A percentile compares a stretch with the other conserved stretches of the same genome.
Evolutionary conservation across 345 rosid genomes (phyloP).

Genomic region (Atalantia buxifolia): DNA sequence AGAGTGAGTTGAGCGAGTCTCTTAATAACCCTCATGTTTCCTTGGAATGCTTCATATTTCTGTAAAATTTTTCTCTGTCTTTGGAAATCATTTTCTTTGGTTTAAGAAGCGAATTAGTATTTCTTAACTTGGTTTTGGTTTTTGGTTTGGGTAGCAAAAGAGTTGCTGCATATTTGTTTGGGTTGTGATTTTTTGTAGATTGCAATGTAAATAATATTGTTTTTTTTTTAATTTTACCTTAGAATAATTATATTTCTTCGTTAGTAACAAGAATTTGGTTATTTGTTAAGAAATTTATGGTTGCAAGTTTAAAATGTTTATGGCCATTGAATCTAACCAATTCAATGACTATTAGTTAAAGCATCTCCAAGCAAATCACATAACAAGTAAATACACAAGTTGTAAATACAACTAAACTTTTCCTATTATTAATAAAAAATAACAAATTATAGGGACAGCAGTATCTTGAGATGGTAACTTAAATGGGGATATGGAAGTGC

Average conservation of each 20-base stretch:
- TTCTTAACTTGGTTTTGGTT: background rate
- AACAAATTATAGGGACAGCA: no score
- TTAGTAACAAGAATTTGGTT: no score
- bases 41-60: conserved; percentile 76
- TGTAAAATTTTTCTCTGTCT: conserved; percentile 29
- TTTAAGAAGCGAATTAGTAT: background rate
- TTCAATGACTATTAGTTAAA: no score
- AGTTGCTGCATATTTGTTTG: background rate
- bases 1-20: conserved; percentile 25
- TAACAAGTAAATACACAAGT: no score
- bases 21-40: conserved; percentile 66
- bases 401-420: no score
- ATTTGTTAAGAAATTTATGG: no score
- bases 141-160: background rate
- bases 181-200: conserved; percentile 3
- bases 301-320: no score
- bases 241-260: no score
- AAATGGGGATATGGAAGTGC: background rate
- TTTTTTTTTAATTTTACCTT: no score
- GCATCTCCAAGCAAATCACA: no score
- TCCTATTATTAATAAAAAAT: no score
- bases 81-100: background rate
- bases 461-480: background rate
- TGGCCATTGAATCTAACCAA: no score
- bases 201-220: background rate